These are phyloP conservation scores for Russula emetica DNA, from an alignment of 768 basidiomycete genomes.

Conservation along the genomic window DNA sequence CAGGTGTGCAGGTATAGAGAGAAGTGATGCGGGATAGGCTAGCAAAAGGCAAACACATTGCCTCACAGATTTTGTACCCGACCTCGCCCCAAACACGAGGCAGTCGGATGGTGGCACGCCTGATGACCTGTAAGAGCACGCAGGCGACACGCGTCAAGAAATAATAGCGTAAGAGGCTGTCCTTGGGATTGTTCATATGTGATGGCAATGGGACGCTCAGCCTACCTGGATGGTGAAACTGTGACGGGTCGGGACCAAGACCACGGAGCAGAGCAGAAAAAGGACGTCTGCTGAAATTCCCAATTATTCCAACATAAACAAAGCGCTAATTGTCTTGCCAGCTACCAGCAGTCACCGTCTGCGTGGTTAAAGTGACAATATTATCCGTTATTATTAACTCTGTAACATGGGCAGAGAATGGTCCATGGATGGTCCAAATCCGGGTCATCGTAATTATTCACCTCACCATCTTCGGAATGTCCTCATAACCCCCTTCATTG, in stretches of 20 bases:
- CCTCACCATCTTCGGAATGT: constrained; percentile 1
- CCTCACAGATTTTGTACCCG: constrained; percentile 24
- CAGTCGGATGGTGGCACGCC: constrained; percentile 22
- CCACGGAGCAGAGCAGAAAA: not conserved
- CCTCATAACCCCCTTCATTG: constrained; percentile 6
- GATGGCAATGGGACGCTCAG: not conserved
- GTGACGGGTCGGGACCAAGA: not conserved
- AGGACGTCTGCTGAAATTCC: not conserved
- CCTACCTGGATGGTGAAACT: not conserved
- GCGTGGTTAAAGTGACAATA: too few relatives aligned
- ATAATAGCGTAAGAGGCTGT: constrained; percentile 25
- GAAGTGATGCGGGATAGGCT: constrained; percentile 21
- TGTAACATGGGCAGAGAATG: not conserved
- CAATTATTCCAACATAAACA: too few relatives aligned
- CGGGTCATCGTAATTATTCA: constrained; percentile 5
- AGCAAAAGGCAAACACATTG: constrained; percentile 24
- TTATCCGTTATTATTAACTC: not conserved
- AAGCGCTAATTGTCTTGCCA: not conserved
- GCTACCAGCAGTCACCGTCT: too few relatives aligned
- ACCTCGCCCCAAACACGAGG: constrained; percentile 23
- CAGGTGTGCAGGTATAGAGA: constrained; percentile 14
- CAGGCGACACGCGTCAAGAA: constrained; percentile 20
- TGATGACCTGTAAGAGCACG: constrained; percentile 25
- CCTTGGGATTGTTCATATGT: not conserved
- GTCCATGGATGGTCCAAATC: not conserved